Conservation (phyloP, 192 early-diverging fungal genomes). For the Obelidium mucronatum region DNA sequence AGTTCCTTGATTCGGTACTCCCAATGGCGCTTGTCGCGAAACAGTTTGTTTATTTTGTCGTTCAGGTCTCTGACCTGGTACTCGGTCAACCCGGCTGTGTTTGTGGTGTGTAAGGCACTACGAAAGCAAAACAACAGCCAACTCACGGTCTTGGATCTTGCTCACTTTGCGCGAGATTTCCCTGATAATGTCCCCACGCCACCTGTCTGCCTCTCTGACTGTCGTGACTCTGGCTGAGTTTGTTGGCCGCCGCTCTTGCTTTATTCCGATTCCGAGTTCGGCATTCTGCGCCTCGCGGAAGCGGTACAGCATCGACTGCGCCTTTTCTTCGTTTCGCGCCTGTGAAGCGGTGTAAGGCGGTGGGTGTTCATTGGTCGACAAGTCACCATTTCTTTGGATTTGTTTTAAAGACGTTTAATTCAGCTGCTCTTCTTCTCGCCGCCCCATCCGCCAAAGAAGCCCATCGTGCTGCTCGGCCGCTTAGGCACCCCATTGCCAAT, state of each 20-base stretch:
- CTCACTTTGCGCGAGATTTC: constrained; percentile 89
- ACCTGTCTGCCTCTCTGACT: constrained; percentile 85
- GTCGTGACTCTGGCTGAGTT: constrained; percentile 73
- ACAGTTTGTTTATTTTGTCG: constrained; percentile 94
- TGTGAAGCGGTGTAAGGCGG: constrained; percentile 4
- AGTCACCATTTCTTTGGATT: neutral
- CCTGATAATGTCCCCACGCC: constrained; percentile 87
- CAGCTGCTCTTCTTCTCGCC: neutral
- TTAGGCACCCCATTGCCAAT: too few species aligned
- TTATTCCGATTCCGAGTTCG: constrained; percentile 73
- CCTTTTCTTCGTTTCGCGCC: constrained; percentile 98
- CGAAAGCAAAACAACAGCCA: constrained; percentile 29
- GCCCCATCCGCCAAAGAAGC: neutral
- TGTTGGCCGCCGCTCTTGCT: constrained; percentile 75
- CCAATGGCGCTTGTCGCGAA: constrained; percentile 93
- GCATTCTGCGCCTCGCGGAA: constrained; percentile 94
- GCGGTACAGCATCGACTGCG: constrained; percentile 96
- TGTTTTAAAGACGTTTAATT: neutral
- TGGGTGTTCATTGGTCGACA: neutral
- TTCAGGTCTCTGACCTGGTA: constrained; percentile 93
- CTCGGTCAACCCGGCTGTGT: constrained; percentile 80
- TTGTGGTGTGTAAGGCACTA: neutral
- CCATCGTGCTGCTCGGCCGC: neutral
- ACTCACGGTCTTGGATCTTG: constrained; percentile 88
- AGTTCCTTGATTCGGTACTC: constrained; percentile 89